A percentile compares a stretch with the other conserved stretches of the same genome.
phyloP scores from a whole-genome alignment of 768 basidiomycete species.

The Coprinellus aureogranulatus region DNA sequence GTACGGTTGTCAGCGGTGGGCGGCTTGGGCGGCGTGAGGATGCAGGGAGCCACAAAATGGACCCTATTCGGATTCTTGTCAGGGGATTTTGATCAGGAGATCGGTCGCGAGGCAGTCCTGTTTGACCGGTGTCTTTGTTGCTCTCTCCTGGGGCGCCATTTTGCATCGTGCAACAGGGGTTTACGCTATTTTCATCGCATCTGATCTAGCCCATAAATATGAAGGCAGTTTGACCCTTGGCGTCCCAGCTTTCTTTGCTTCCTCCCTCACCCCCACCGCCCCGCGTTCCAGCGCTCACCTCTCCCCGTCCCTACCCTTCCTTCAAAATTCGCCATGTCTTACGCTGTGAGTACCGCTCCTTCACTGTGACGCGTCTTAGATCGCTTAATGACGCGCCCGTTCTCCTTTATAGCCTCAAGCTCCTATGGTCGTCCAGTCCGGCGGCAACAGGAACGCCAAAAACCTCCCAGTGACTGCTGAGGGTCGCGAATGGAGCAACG shows the following conservation, averaged over 20 bases:
- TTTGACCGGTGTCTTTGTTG: no score
- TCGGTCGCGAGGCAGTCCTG: no score
- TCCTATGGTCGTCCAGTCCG: constrained; percentile 25
- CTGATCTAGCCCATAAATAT: not conserved
- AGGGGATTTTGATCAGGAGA: no score
- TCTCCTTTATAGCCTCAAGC: constrained; percentile 3
- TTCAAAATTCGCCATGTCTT: not conserved
- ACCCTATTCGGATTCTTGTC: no score
- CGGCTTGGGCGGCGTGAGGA: no score
- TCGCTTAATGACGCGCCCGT: not conserved
- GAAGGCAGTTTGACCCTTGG: not conserved
- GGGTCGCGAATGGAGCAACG: constrained; percentile 38
- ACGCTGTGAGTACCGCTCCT: not conserved
- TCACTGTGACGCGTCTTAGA: not conserved
- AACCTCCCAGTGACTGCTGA: constrained; percentile 29
- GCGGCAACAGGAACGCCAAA: constrained; percentile 34
- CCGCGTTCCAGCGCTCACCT: not conserved
- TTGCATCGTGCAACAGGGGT: no score
- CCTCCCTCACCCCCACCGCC: not conserved
- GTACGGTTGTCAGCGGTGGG: no score
- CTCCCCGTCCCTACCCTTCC: not conserved
- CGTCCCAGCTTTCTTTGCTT: not conserved
- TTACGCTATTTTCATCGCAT: no score
- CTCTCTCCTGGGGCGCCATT: no score
- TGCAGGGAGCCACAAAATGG: no score